Base-by-base conservation (phyloP, 495 filamentous ascomycete genomes). In the Tetracladium setigerum region DNA sequence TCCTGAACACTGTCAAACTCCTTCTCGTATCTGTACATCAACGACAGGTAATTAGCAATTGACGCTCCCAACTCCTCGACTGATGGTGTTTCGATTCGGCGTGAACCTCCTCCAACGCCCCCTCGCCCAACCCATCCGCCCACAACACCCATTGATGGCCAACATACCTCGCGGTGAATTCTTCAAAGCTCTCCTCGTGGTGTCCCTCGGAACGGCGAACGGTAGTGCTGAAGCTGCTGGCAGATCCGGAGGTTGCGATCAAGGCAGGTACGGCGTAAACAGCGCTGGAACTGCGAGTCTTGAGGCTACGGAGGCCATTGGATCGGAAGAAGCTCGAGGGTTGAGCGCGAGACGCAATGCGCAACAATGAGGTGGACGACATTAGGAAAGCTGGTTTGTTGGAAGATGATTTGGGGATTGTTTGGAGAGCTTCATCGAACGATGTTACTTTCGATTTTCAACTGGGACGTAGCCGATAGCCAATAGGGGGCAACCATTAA, bases 1-100 rank as follows among this genome's bases (percentile, higher is more conserved):
- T 99, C 92, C 70, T 97, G 86, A 43, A 99, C 92, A 63, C 69
- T 67, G 36, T 99, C 90, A 68, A 99, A 99, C 72, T 99, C 92
- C 77, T 95, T 95, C 79, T 97, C 92, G 65, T 95, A 99, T 71
- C 92, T 99, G 61, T 50, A 37, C 49, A 16, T 46, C 18, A 17
- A 18, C 7, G 30, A 9, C 15, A 9, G 34, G 22, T n/a, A 1
- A 48, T 56, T 46, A 62, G 59, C 53, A 56, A 61, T 56, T 52
- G 52, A 43, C 30, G 33, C 41, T 57, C 36, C 2, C 15, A 12
- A 30, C 40, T 32, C 7, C 39, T 22, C 15, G 4, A 39, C 14
- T n/a, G 22, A 27, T 27, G 22, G 12, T 24, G 48, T 46, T 53
- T 47, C 43, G 46, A 41, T 32, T 34, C 15, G 53, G 49, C 15